phyloP scores from a whole-genome alignment of 192 early-diverging fungal species.

The Globomyces pollinis-pini region DNA sequence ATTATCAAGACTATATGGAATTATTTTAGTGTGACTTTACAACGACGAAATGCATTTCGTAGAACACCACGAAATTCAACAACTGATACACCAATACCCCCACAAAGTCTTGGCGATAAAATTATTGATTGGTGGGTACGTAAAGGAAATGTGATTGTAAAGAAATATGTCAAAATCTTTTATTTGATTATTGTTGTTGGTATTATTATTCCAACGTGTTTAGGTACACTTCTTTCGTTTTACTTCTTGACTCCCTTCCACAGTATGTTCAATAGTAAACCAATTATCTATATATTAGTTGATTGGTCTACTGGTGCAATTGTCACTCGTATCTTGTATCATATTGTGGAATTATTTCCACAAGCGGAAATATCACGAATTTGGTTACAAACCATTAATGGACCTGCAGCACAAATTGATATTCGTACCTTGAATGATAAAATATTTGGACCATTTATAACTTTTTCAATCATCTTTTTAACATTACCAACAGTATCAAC shows the following conservation, averaged over 20 bases:
- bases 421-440: neutral
- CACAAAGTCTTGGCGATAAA: neutral
- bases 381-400: constrained; percentile 20
- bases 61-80: no score
- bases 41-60: no score
- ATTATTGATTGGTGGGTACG: constrained; percentile 12
- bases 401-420: neutral
- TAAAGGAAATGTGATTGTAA: neutral
- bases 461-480: neutral
- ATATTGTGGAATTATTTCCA: constrained; percentile 38
- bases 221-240: constrained; percentile 65
- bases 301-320: constrained; percentile 67
- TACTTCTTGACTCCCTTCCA: constrained; percentile 60
- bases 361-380: constrained; percentile 29
- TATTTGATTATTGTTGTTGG: constrained; percentile 52
- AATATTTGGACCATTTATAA: neutral
- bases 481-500: neutral
- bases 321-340: constrained; percentile 58
- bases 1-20: constrained; percentile 13
- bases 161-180: constrained; percentile 25
- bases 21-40: no score
- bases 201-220: constrained; percentile 56
- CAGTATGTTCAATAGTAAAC: constrained; percentile 17
- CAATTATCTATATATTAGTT: constrained; percentile 34
- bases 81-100: neutral